Conservation (phyloP, 805 yeast species). For the Hemisphaericaspora nanyangensis region DNA sequence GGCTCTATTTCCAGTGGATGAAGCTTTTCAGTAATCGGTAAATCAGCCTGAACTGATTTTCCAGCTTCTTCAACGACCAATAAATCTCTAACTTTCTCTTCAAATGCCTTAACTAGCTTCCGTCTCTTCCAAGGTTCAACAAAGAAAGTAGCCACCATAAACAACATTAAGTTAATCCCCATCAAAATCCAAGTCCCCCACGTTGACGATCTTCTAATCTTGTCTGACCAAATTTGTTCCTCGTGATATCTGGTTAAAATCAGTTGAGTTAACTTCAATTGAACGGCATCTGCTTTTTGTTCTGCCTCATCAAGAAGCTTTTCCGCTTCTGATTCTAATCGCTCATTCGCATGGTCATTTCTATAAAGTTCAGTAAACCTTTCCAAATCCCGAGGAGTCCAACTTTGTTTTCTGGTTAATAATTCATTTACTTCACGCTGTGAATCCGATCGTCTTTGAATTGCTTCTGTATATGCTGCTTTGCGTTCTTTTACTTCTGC, state of each 20-base stretch:
- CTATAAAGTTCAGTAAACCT: slow-evolving; percentile 77
- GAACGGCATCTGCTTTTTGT: slow-evolving; percentile 60
- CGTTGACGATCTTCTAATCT: slow-evolving; percentile 87
- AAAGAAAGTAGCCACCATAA: slow-evolving; percentile 76
- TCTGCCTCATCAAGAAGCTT: slow-evolving; percentile 52
- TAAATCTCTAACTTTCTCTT: slow-evolving; percentile 61
- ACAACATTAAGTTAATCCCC: slow-evolving; percentile 79
- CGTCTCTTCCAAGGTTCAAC: slow-evolving; percentile 94
- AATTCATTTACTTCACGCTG: slow-evolving; percentile 87
- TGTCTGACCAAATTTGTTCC: slow-evolving; percentile 97
- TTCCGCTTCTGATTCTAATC: slow-evolving; percentile 51
- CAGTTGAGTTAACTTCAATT: slow-evolving; percentile 64
- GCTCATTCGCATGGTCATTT: slow-evolving; percentile 73
- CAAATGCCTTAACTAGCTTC: slow-evolving; percentile 78
- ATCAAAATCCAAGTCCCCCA: slow-evolving; percentile 94
- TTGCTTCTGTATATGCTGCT: slow-evolving; percentile 52
- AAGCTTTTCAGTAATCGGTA: no score
- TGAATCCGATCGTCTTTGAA: slow-evolving; percentile 58
- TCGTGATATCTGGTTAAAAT: slow-evolving; percentile 90
- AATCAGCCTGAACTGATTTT: neutral
- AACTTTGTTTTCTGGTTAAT: slow-evolving; percentile 75
- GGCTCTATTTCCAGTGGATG: no score
- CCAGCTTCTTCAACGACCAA: slow-evolving; percentile 13
- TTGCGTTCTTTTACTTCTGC: slow-evolving; percentile 47
- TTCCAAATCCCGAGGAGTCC: slow-evolving; percentile 80